Base-by-base conservation (phyloP, 2,329 filamentous ascomycete genomes). In the Exophiala phaeomuriformis region DNA sequence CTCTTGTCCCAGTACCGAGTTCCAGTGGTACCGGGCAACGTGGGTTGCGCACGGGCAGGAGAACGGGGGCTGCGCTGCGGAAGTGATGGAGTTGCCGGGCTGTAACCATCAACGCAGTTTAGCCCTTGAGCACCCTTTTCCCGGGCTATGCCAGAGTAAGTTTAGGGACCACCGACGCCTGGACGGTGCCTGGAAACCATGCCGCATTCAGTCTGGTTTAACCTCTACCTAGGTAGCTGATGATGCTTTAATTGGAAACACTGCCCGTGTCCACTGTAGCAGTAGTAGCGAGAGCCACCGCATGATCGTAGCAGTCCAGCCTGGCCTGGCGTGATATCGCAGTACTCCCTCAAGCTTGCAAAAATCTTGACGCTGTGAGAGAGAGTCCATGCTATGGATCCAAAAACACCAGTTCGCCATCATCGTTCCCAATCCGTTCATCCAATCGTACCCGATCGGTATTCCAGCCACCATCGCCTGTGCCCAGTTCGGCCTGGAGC, bases 351-450 rank as follows among this genome's bases (percentile, higher is more conserved):
- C 33, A 35, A 35, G 19, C 19, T 19, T 19, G 19, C 19, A 19
- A 19, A 19, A 19, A 19, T 19, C 19, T 19, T 19, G 19, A 19
- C 19, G 19, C 19, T 19, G 19, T 19, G 19, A 19, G 19, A 19
- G 19, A 19, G 36, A 5, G 10, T 8, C 36, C 4, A 39, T 4
- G 7, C 4, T 39, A 8, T 39, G 4, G 60, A 12, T 47, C 47
- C 33, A 63, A 44, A 29, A 58, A 62, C 5, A 62, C 59, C 61
- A 72, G 56, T 37, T 65, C 59, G 3, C 70, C 69, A 51, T 72
- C 61, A 12, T 67, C 63, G 55, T 72, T 72, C 29, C 65, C 63
- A 41, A 73, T 71, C 41, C 65, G 61, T 59, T 72, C 70, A 60
- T 72, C 66, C 58, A 73, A 55, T 29, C 64, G 59, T 19, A 71